A percentile compares a stretch with the other conserved stretches of the same genome.
Evolutionary conservation across 2,329 filamentous ascomycete species (phyloP).

Genomic region (Elsinoe ampelina): DNA sequence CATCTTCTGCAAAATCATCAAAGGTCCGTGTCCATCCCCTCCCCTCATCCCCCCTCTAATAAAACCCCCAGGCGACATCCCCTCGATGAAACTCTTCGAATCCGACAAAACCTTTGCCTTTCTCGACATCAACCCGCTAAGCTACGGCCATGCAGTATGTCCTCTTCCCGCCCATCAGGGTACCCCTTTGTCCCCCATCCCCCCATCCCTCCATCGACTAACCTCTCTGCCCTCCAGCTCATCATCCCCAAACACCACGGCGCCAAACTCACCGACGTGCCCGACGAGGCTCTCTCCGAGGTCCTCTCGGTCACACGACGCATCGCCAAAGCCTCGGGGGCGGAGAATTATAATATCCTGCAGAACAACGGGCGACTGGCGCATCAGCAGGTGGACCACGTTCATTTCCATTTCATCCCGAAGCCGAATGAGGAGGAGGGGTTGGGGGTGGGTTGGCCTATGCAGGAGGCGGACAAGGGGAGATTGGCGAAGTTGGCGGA

Average conservation of each 20-base stretch:
- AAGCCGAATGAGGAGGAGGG: slow-evolving; percentile 82
- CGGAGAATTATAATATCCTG: slow-evolving; percentile 79
- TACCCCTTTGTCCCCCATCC: background rate
- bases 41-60: background rate
- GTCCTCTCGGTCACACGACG: slow-evolving; percentile 82
- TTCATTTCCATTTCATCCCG: slow-evolving; percentile 96
- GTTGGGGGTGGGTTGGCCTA: slow-evolving; percentile 70
- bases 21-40: slow-evolving; percentile 49
- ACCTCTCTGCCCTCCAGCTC: slow-evolving; percentile 48
- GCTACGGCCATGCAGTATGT: slow-evolving; percentile 72
- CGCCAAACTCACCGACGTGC: slow-evolving; percentile 82
- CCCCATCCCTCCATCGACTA: slow-evolving; percentile 14
- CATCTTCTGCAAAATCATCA: slow-evolving; percentile 98
- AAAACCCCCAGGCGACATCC: slow-evolving; percentile 67
- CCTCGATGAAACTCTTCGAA: slow-evolving; percentile 92
- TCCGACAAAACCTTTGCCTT: slow-evolving; percentile 90
- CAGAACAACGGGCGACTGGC: slow-evolving; percentile 93
- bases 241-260: slow-evolving; percentile 95
- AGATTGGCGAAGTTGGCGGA: slow-evolving; percentile 69
- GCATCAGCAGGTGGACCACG: slow-evolving; percentile 88
- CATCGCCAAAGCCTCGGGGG: slow-evolving; percentile 66
- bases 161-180: slow-evolving; percentile 30
- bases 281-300: slow-evolving; percentile 76
- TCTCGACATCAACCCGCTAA: slow-evolving; percentile 87
- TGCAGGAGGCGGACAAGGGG: slow-evolving; percentile 67